Base-by-base conservation (phyloP, 768 basidiomycete genomes). In the Termitomyces sp. region DNA sequence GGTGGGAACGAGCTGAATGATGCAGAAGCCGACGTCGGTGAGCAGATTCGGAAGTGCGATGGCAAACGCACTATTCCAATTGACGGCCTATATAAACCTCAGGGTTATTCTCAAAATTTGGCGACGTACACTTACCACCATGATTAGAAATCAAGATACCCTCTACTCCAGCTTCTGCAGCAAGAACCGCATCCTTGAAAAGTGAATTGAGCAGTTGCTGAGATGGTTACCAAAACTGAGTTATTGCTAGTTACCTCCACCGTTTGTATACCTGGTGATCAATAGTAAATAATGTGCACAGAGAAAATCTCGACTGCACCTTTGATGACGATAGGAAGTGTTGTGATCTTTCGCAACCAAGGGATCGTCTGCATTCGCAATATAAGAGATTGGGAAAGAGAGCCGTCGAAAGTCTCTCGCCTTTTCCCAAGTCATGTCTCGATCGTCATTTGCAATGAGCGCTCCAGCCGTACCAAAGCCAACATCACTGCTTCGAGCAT, bases 101-200 rank as follows among this genome's bases (percentile, higher is more conserved):
- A 54, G 44, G 50, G 19, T 54, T 50, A 21, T 38, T 40, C 33
- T 53, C 19, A 50, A 31, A 55, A 35, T 26, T 49, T 14, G 42
- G 10, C 26, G 31, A 48, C 46, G 8, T 26, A 44, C 15, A 71
- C 73, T 61, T 64, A 80, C 91, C 95, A 54, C 95, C 95, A 63
- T 98, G 95, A 62, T 98, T 98, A 0, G 89, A 91, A 9, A 98
- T 72, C 55, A 95, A 76, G 59, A 98, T 92, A 5, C 89, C 95
- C 55, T 95, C 86, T 17, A 91, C 86, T 12, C 93, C 91, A 31
- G 87, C 81, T 59, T 94, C 85, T 17, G 80, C 83, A 30, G 94
- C 94, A 46, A 93, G 80, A 42, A 91, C 82, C 2, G 90, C 93
- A 71, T 97, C 95, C 83, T 94, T 68, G 11, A 65, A 60, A 31